phyloP scores from a whole-genome alignment of 2,329 filamentous ascomycete genomes.

The Fusarium paranaense region DNA sequence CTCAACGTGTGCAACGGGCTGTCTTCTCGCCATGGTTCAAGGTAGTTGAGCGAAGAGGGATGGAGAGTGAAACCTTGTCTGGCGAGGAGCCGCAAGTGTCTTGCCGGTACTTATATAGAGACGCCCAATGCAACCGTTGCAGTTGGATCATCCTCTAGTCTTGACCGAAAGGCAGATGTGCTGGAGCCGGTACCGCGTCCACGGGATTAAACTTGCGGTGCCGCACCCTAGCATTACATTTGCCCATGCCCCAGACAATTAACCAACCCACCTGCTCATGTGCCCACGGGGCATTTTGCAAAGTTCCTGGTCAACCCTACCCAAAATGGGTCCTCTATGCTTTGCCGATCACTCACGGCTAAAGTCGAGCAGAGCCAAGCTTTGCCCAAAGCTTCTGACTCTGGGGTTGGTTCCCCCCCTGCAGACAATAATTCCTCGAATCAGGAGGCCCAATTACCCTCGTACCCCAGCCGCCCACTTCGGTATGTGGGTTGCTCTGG shows the following conservation, averaged over 20 bases:
- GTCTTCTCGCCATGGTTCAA: conserved; percentile 7
- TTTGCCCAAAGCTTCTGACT: conserved; percentile 12
- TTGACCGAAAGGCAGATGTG: not conserved
- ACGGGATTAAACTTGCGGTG: not conserved
- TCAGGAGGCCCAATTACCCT: not conserved
- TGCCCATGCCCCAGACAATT: not conserved
- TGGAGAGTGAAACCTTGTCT: not conserved
- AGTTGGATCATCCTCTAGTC: not conserved
- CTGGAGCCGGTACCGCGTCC: not conserved
- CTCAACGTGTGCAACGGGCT: conserved; percentile 5
- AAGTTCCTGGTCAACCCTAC: not conserved
- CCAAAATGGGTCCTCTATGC: not conserved
- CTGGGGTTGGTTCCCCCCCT: conserved; percentile 8
- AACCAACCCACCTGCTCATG: conserved; percentile 6
- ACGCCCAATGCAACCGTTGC: not conserved
- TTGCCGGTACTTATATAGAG: conserved; percentile 2
- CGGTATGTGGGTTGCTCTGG: conserved; percentile 3
- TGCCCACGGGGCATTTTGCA: not conserved
- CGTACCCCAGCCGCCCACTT: not conserved
- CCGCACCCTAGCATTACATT: not conserved
- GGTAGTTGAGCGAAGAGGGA: not conserved
- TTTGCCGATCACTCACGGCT: conserved; percentile 10
- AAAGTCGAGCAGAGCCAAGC: conserved; percentile 13
- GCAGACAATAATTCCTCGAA: conserved; percentile 18
- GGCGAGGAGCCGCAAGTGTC: not conserved